Conservation (phyloP, 139 green algal species). For the Tetradesmus obliquus region DNA sequence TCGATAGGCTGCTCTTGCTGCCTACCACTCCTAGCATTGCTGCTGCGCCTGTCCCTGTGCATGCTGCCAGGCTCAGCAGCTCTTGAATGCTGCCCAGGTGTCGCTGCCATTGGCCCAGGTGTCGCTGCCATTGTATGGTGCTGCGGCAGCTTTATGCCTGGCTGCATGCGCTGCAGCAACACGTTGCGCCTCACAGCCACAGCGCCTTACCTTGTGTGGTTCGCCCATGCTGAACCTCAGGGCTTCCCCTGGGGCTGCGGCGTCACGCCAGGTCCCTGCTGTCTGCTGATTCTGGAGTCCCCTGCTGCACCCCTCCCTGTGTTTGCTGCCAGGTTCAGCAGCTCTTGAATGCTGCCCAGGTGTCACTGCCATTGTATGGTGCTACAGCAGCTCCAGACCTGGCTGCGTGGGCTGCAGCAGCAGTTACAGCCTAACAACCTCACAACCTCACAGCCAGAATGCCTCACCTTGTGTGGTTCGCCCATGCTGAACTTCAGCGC, state of each 20-base stretch:
- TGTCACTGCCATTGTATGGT: too few species aligned
- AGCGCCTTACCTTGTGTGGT: slow-evolving; percentile 34
- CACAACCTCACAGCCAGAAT: too few species aligned
- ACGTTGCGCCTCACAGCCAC: too few species aligned
- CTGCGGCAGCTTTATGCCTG: not conserved
- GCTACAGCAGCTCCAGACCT: not conserved
- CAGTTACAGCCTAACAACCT: too few species aligned
- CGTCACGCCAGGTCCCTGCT: slow-evolving; percentile 54
- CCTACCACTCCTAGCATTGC: not conserved
- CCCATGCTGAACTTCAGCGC: slow-evolving; percentile 39
- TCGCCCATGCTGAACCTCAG: slow-evolving; percentile 45
- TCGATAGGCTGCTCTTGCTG: not conserved
- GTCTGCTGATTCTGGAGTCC: not conserved
- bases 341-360: not conserved
- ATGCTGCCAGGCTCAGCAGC: not conserved
- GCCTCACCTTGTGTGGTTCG: slow-evolving; percentile 47
- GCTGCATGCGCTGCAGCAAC: not conserved
- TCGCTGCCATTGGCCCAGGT: not conserved
- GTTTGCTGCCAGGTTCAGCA: not conserved
- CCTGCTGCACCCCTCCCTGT: not conserved
- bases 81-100: not conserved
- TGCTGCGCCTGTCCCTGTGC: not conserved
- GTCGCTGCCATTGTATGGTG: too few species aligned
- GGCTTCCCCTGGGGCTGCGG: slow-evolving; percentile 10
- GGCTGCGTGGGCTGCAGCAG: not conserved